Percentiles rank a stretch among this genome's conserved stretches.
Conservation (phyloP, 2,329 filamentous ascomycete species). For the Juglanconis juglandina region DNA sequence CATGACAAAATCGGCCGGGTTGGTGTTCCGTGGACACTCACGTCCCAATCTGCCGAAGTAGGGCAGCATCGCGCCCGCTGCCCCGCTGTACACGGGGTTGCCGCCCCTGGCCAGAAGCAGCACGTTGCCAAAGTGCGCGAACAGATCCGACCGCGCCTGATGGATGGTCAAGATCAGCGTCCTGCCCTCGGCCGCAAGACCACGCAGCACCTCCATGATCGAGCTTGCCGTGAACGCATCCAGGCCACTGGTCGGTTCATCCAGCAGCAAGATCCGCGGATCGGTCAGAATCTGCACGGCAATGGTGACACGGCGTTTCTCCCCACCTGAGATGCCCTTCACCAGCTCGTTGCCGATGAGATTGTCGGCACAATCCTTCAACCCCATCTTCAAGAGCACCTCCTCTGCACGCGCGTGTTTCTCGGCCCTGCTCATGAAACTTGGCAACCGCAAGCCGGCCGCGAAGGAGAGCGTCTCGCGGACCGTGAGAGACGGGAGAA, state of each 20-base stretch:
- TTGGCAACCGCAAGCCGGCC: conserved; percentile 66
- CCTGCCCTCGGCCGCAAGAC: conserved; percentile 68
- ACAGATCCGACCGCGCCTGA: conserved; percentile 71
- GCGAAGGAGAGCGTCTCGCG: conserved; percentile 70
- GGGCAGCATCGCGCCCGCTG: conserved; percentile 59
- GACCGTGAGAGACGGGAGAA: conserved; percentile 71
- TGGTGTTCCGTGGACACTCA: conserved; percentile 65
- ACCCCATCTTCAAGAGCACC: conserved; percentile 68
- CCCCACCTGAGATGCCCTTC: conserved; percentile 76
- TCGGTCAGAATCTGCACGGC: conserved; percentile 75
- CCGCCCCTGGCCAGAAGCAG: conserved; percentile 69
- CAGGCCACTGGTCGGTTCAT: conserved; percentile 73
- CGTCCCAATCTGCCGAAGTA: conserved; percentile 61
- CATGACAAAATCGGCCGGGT: conserved; percentile 74
- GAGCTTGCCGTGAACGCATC: conserved; percentile 76
- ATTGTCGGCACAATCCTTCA: conserved; percentile 76
- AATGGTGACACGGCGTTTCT: conserved; percentile 74
- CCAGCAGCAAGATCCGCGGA: conserved; percentile 67
- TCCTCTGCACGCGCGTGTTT: conserved; percentile 68
- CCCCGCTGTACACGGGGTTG: conserved; percentile 63
- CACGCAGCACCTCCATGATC: conserved; percentile 70
- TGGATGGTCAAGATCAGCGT: conserved; percentile 77
- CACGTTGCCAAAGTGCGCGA: conserved; percentile 67
- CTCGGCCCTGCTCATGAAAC: conserved; percentile 65
- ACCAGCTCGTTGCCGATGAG: conserved; percentile 68